Evolutionary conservation across 83 land plant species (phyloP), one percentile per base, ranked within the genome.

Genomic region (Picea mariana): DNA sequence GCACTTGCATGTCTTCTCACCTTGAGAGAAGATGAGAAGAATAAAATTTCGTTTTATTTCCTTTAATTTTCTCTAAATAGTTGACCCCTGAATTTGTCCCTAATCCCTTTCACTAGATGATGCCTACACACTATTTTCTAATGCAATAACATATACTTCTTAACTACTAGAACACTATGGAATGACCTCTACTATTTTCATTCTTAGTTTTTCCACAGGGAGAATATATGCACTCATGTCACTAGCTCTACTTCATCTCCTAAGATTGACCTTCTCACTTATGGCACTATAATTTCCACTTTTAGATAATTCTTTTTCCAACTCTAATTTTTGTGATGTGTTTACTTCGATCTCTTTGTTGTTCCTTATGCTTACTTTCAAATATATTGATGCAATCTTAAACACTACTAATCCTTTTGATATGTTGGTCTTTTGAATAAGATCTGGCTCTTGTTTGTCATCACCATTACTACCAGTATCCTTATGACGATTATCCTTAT

Each of bases 171-270:
- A 9, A 21, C 21, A 44, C 5, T 58, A 44, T 9, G 52, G 11
- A 15, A n/a, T 44, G 18, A 18, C 55, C 49, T 73, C 77, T 44
- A 73, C n/a, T 72, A 72, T 44, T 73, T n/a, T 40, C 77, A 73
- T 8, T 73, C 77, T 73, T 44, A 16, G 11, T 73, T 73, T 58
- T 21, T 21, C 24, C 44, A 26, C 11, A 8, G 26, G 6, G 11
- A 58, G 24, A 9, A 44, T 5, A 21, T 73, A 58, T 3, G 44
- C 85, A 78, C 91, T 93, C 93, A 90, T 93, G 34, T 93, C 95
- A 81, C 95, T 93, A 34, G 89, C 90, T 12, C 93, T 93, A 75
- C 93, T 93, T 93, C 95, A 93, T 83, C 93, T 88, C 77, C 94
- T 81, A 67, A 90, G 68, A 23, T 88, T 93, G 42, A 90, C 89